Evolutionary conservation across 225 moss, liverwort and hornwort genomes (phyloP), one percentile per base, ranked within the genome.

Genomic region (Sphagnum tenellum): DNA sequence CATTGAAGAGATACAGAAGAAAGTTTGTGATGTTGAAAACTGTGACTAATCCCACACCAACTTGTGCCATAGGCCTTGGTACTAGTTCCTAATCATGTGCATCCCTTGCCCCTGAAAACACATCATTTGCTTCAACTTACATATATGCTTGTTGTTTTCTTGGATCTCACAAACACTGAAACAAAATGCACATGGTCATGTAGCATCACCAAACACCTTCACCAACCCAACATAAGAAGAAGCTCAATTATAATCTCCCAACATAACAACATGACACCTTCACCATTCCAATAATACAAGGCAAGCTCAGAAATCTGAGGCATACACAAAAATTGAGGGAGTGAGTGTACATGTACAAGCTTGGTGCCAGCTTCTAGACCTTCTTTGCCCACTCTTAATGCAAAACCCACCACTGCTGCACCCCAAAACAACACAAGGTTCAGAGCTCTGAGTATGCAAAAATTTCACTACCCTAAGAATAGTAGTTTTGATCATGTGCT

Each of bases 51-150:
- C 90, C 98, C 67, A 93, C 93, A 12, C 89, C 79, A 64, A 89
- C 79, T 72, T 87, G 98, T 65, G 98, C 98, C 64, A 77, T 63
- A 47, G 84, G 84, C 70, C 98, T 90, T 9, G 93, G 93, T 46
- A 98, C 79, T 48, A 69, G 69, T 61, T 66, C 73, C 96, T 98
- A 29, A 78, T 61, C 73, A 62, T 64, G 48, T 49, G 29, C 61
- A 62, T 11, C 3, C 9, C 64, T 12, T 29, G 29, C 29, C 29
- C 29, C 29, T 11, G n/a, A 50, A 11, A 11, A n/a, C 48, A 0
- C 12, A 63, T 5, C 48, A 49, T 5, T 3, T 63, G 63, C 45
- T 5, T 63, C 12, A 44, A 50, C 3, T 4, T 48, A 29, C 29
- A 29, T 29, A 29, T 29, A 29, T 29, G 29, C 29, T 29, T 29